Evolutionary conservation across 108 stramenopile genomes (phyloP).

Genomic region (Skeletonema menzelii): DNA sequence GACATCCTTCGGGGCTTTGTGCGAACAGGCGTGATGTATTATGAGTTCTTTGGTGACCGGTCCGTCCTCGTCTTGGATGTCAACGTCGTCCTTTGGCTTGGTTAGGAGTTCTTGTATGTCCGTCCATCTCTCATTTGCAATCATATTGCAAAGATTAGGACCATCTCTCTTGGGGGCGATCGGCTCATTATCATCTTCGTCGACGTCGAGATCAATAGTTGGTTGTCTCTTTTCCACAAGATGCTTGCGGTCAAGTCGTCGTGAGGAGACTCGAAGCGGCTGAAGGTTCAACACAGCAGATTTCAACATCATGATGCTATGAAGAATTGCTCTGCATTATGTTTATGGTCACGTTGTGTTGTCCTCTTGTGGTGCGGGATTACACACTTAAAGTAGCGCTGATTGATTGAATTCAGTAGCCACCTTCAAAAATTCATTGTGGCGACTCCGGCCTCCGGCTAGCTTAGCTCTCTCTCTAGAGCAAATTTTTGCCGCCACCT

Average conservation of each 20-base stretch:
- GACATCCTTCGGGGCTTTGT: background rate
- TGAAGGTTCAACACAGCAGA: background rate
- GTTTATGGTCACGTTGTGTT: no score
- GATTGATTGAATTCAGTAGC: no score
- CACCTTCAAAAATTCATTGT: no score
- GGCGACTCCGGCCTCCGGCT: no score
- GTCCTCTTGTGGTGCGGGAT: no score
- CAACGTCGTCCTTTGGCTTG: background rate
- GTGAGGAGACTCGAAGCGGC: background rate
- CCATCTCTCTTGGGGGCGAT: background rate
- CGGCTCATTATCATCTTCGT: background rate
- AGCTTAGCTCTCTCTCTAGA: no score
- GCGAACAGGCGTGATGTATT: background rate
- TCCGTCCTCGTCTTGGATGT: background rate
- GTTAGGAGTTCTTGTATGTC: background rate
- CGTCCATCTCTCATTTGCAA: background rate
- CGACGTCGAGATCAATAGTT: background rate
- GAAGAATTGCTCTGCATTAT: background rate
- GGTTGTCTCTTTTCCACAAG: background rate
- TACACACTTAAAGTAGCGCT: no score
- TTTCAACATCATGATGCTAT: background rate
- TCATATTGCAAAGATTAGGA: background rate
- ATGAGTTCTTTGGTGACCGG: background rate
- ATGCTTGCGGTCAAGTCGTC: background rate
- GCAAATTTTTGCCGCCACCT: no score